Evolutionary conservation across 2,329 filamentous ascomycete genomes (phyloP).

Genomic region (Microsporum ferrugineum): DNA sequence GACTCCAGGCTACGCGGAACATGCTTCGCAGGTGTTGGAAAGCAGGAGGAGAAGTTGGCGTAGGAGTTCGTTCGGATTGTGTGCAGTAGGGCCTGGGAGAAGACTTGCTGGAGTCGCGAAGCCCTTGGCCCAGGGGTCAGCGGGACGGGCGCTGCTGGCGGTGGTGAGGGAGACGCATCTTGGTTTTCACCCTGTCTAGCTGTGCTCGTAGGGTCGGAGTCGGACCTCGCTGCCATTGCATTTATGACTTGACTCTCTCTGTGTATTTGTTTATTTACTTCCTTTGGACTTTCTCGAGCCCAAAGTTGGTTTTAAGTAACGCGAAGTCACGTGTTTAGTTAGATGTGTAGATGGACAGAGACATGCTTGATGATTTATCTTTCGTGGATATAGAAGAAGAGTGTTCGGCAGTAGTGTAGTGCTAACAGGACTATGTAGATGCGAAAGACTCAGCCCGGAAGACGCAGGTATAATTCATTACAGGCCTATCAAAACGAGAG

Average conservation of each 20-base stretch:
- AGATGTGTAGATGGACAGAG: not conserved
- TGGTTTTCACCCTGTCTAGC: constrained; percentile 6
- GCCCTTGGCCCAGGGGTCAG: constrained; percentile 49
- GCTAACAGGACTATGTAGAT: not conserved
- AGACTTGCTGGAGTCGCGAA: constrained; percentile 48
- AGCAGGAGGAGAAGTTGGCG: constrained; percentile 51
- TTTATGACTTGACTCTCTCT: not conserved
- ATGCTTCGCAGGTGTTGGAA: constrained; percentile 50
- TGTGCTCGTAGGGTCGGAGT: not conserved
- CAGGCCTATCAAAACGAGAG: too few species aligned
- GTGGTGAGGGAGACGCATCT: constrained; percentile 39
- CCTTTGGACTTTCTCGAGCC: not conserved
- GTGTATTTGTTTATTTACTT: not conserved
- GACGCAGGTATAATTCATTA: not conserved
- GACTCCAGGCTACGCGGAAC: constrained; percentile 46
- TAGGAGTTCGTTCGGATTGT: constrained; percentile 52
- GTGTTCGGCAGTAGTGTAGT: not conserved
- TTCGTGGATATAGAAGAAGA: too few species aligned
- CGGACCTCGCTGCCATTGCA: not conserved
- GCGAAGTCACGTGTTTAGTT: not conserved
- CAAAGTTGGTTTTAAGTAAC: not conserved
- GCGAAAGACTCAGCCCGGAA: not conserved
- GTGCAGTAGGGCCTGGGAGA: constrained; percentile 47
- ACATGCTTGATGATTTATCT: too few species aligned
- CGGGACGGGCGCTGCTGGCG: constrained; percentile 42